Percentiles rank a stretch among this genome's conserved stretches.
Conservation (phyloP, 805 yeast species). For the Ogataea minuta region DNA sequence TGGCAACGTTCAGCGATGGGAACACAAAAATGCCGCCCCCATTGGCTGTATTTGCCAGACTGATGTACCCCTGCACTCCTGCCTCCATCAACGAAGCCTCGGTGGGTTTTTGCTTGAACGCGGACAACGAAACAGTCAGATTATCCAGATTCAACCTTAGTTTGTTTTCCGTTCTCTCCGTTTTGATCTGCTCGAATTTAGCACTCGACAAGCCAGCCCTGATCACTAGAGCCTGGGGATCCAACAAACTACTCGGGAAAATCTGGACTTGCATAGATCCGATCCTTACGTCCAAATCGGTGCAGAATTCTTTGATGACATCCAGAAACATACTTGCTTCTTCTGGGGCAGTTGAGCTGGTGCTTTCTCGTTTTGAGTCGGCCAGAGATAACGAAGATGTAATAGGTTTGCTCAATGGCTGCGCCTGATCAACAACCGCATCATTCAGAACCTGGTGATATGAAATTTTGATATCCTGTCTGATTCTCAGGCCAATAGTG, state of each 20-base stretch:
- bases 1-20: conserved; percentile 70
- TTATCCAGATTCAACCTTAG: conserved; percentile 61
- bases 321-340: conserved; percentile 20
- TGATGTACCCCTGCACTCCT: conserved; percentile 53
- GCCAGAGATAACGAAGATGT: conserved; percentile 1
- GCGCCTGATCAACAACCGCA: conserved; percentile 21
- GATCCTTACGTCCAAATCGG: conserved; percentile 63
- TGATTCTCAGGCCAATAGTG: conserved; percentile 65
- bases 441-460: conserved; percentile 74
- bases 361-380: background rate
- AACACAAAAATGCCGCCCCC: conserved; percentile 82
- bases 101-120: conserved; percentile 48
- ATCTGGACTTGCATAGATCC: conserved; percentile 59
- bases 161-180: conserved; percentile 48
- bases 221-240: conserved; percentile 69
- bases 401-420: background rate
- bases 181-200: conserved; percentile 47
- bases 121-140: conserved; percentile 65
- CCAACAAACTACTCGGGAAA: conserved; percentile 80
- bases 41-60: conserved; percentile 52
- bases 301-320: conserved; percentile 48
- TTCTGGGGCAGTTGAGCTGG: background rate
- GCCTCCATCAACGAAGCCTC: conserved; percentile 43
- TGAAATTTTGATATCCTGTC: conserved; percentile 68
- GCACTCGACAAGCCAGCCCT: conserved; percentile 55